These are phyloP conservation scores for Gracilaria domingensis DNA, from an alignment of 23 red algal species.

Conservation along the genomic window DNA sequence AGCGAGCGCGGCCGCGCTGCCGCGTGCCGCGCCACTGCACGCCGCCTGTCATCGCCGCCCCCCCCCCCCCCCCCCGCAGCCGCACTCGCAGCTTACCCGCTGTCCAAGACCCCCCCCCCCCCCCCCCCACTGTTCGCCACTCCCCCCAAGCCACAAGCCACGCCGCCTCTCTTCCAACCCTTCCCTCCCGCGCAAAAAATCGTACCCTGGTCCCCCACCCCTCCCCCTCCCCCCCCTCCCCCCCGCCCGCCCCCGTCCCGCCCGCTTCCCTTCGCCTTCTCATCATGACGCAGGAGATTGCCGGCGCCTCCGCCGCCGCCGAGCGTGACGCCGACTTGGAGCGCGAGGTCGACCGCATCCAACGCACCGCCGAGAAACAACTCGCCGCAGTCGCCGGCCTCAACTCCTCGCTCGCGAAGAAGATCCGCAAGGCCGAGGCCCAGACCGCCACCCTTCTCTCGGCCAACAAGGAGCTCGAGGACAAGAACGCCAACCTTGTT, in stretches of 20 bases:
- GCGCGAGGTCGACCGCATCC: slow-evolving; percentile 57
- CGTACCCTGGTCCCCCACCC: not conserved
- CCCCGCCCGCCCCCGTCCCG: not conserved
- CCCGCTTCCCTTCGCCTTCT: not conserved
- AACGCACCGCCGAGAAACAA: slow-evolving; percentile 58
- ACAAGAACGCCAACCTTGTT: slow-evolving; percentile 58
- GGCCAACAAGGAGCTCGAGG: slow-evolving; percentile 49
- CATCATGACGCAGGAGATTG: slow-evolving; percentile 34
- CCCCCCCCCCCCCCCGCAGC: not conserved
- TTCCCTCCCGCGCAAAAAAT: too few relatives aligned
- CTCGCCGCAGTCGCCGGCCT: slow-evolving; percentile 45
- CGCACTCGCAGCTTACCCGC: not conserved
- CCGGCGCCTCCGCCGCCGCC: not conserved
- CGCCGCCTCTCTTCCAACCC: not conserved
- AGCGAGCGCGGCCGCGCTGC: not conserved
- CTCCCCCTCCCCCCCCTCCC: not conserved
- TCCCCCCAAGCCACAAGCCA: not conserved
- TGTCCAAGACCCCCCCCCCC: not conserved
- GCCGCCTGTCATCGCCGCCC: not conserved
- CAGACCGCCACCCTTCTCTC: slow-evolving; percentile 49
- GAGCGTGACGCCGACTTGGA: slow-evolving; percentile 25
- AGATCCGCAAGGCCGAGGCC: slow-evolving; percentile 58
- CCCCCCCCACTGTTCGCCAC: not conserved
- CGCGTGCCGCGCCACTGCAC: not conserved
- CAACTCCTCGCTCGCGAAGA: slow-evolving; percentile 57